phyloP scores from a whole-genome alignment of 2,329 filamentous ascomycete species.

The Diplodia scrobiculata region DNA sequence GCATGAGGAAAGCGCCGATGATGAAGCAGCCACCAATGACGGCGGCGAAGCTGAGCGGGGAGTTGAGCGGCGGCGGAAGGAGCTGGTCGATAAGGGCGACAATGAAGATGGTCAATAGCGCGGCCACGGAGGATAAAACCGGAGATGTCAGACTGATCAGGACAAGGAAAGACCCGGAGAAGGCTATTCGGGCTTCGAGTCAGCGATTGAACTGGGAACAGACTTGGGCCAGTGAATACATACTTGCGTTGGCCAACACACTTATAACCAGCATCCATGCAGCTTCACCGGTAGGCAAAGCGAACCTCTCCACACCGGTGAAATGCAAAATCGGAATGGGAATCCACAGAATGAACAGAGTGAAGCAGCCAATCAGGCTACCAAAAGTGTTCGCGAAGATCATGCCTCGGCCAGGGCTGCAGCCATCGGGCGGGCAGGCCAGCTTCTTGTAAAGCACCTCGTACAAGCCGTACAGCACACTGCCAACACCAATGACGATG shows the following conservation, averaged over 20 bases:
- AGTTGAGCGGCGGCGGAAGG: constrained; percentile 67
- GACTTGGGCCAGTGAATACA: constrained; percentile 38
- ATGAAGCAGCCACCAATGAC: constrained; percentile 84
- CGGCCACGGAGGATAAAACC: constrained; percentile 88
- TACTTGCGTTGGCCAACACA: constrained; percentile 80
- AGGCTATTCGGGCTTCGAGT: constrained; percentile 51
- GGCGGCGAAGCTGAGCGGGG: constrained; percentile 72
- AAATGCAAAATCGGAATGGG: constrained; percentile 82
- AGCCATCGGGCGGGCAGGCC: constrained; percentile 90
- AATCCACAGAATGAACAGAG: constrained; percentile 84
- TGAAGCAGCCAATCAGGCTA: constrained; percentile 82
- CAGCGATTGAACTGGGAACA: constrained; percentile 8
- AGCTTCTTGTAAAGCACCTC: constrained; percentile 94
- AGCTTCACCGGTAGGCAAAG: constrained; percentile 74
- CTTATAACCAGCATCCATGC: constrained; percentile 79
- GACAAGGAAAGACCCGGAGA: constrained; percentile 89
- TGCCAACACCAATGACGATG: constrained; percentile 85
- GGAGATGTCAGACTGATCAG: constrained; percentile 91
- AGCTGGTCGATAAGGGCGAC: constrained; percentile 91
- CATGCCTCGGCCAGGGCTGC: constrained; percentile 81
- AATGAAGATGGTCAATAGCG: constrained; percentile 93
- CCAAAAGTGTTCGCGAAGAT: constrained; percentile 95
- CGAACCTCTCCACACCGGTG: constrained; percentile 77
- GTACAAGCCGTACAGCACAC: constrained; percentile 92
- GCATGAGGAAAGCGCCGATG: constrained; percentile 79